Evolutionary conservation across 345 rosid genomes (phyloP), one percentile per base, ranked within the genome.

Genomic region (Hevea brasiliensis): DNA sequence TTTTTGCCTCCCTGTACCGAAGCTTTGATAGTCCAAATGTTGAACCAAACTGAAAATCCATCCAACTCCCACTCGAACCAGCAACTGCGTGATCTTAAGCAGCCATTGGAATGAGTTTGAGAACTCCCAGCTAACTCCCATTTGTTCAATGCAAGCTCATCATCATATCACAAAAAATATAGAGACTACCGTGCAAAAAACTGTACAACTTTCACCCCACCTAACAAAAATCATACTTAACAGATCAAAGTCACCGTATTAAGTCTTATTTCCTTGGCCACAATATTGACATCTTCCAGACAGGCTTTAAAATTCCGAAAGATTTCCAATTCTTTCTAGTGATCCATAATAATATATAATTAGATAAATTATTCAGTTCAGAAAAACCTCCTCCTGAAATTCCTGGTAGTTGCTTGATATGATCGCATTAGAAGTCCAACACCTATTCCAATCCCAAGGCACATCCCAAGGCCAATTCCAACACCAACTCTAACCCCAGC

Each of bases 401-500:
- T 92, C 75, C 97, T 83, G n/a, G 95, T 90, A n/a, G 97, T 89
- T 45, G 92, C 84, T 85, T 90, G 97, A 82, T 94, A 94, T 0
- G 98, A 90, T 8, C 93, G 94, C 97, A 94, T 89, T 55, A 94
- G 93, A 70, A 94, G 79, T 61, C 98, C 98, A 75, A 90, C 97
- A 57, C 98, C 98, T 75, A 94, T 83, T 62, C 98, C 98, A 7
- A 92, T 71, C 47, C 98, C 98, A 15, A 94, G 78, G 66, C 98
- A 94, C 97, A 89, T 88, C 44, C 97, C 98, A 4, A 92, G 95
- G 68, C 98, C 97, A 82, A 92, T 92, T 71, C 98, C 98, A 37
- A 92, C 98, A 68, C 98, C 97, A 29, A 92, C 98, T 85, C 98
- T 86, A 61, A 94, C 98, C 14, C 97, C 98, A 41, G 97, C 92